These are phyloP conservation scores for Trifolium pratense DNA, from an alignment of 306 rosid species.

Conservation along the genomic window DNA sequence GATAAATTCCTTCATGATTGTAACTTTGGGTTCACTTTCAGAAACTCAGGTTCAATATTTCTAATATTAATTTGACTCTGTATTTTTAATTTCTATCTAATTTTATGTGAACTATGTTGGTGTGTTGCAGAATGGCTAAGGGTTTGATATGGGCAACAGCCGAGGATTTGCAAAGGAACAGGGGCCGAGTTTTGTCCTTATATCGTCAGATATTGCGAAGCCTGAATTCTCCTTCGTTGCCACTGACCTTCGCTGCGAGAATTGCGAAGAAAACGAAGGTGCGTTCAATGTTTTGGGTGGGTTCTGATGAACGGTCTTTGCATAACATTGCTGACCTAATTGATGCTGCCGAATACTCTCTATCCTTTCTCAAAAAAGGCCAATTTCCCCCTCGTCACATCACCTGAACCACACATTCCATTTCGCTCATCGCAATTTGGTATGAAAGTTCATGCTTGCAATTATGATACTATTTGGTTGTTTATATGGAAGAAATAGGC, in stretches of 20 bases:
- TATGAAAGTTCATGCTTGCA: background rate
- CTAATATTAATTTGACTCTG: background rate
- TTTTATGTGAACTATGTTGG: background rate
- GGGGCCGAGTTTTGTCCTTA: slow-evolving; percentile 65
- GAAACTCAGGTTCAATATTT: background rate
- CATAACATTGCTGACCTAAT: slow-evolving; percentile 82
- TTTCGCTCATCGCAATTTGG: background rate
- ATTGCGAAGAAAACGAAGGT: slow-evolving; percentile 69
- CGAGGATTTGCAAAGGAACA: slow-evolving; percentile 71
- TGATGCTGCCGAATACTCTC: slow-evolving; percentile 80
- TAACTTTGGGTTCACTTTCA: background rate
- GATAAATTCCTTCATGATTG: background rate
- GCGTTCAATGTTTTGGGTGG: slow-evolving; percentile 75
- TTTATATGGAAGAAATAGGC: background rate
- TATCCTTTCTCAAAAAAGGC: slow-evolving; percentile 68
- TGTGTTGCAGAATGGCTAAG: slow-evolving; percentile 51
- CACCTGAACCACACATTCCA: slow-evolving; percentile 8
- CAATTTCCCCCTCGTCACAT: slow-evolving; percentile 49
- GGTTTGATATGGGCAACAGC: slow-evolving; percentile 86
- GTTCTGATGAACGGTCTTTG: slow-evolving; percentile 75
- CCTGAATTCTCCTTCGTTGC: slow-evolving; percentile 71
- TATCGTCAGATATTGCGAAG: slow-evolving; percentile 77
- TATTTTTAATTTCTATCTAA: background rate
- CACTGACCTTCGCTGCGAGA: slow-evolving; percentile 68
- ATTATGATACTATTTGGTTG: background rate